Base-by-base conservation (phyloP, 768 basidiomycete genomes). In the Myochromella boudieri region DNA sequence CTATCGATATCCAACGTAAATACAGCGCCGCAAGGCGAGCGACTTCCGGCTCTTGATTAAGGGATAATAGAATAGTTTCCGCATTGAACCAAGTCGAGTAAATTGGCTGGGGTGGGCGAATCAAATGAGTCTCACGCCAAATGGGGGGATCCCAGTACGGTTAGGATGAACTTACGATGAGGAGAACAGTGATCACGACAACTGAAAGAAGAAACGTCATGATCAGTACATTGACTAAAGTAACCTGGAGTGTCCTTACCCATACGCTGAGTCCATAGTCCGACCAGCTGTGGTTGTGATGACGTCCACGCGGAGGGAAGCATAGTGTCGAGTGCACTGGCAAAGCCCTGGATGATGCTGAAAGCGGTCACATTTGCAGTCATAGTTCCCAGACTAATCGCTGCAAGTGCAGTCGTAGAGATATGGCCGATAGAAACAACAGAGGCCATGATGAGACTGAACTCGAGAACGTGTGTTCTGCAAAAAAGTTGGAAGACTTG, bases 261-360 rank as follows among this genome's bases (percentile, higher is more conserved):
- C 87, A 91, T 92, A 52, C 94, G 74, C 63, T 94, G 91, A 6
- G 87, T 66, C 93, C 93, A 95, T 6, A 95, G 74, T 3, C 94
- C 93, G 9, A 97, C 90, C n/a, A 91, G 74, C n/a, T 85, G 69
- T 0, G 94, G 95, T 24, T 85, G 82, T 0, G 82, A 59, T 1
- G 91, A 92, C 0, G 97, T 95, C 92, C 89, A 99, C 15, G 95
- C 94, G 24, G 91, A 82, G 0, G 95, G 95, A 10, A 97, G 81
- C 56, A 99, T 77, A 0, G 95, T 94, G 65, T 99, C 95, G 14
- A 99, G 80, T 0, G 91, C 84, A 37, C 86, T 88, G 10, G 81
- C 72, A 40, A 95, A 80, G 10, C 92, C 91, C 52, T 86, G 85
- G 6, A 94, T 69, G 42, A 95, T 82, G 52, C 83, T 87, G 53